These are phyloP conservation scores for Coemansia sp. DNA, from an alignment of 192 early-diverging fungal species.

Conservation along the genomic window DNA sequence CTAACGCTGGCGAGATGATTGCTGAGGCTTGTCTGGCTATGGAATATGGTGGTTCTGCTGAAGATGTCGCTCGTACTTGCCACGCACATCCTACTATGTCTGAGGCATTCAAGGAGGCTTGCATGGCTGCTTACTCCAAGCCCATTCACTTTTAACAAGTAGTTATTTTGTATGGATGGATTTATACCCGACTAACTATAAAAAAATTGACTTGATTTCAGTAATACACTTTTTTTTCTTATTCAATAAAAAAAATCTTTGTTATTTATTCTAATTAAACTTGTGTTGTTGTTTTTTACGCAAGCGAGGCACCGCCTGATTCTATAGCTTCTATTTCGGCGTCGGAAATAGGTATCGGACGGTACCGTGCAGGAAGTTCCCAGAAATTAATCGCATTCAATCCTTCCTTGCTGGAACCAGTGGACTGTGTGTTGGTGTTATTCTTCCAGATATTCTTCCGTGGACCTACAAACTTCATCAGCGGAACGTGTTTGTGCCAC, in stretches of 20 bases:
- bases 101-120: constrained; percentile 98
- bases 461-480: constrained; percentile 46
- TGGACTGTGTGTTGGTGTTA: neutral
- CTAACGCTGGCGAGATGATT: constrained; percentile 99
- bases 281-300: constrained; percentile 4
- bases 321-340: constrained; percentile 56
- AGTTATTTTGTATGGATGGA: neutral
- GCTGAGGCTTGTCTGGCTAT: constrained; percentile 95
- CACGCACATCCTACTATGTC: constrained; percentile 96
- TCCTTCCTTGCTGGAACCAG: neutral
- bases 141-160: constrained; percentile 68
- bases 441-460: constrained; percentile 43
- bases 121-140: constrained; percentile 85
- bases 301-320: constrained; percentile 42
- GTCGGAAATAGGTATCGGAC: constrained; percentile 37
- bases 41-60: constrained; percentile 97
- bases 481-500: constrained; percentile 52
- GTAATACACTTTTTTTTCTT: neutral
- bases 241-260: no score
- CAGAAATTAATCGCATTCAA: constrained; percentile 42
- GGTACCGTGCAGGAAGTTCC: constrained; percentile 54
- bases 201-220: neutral
- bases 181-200: neutral
- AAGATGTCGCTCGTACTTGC: constrained; percentile 97
- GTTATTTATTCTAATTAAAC: no score